These are phyloP conservation scores for Eutypa lata DNA, from an alignment of 2,329 filamentous ascomycete genomes.

Conservation along the genomic window DNA sequence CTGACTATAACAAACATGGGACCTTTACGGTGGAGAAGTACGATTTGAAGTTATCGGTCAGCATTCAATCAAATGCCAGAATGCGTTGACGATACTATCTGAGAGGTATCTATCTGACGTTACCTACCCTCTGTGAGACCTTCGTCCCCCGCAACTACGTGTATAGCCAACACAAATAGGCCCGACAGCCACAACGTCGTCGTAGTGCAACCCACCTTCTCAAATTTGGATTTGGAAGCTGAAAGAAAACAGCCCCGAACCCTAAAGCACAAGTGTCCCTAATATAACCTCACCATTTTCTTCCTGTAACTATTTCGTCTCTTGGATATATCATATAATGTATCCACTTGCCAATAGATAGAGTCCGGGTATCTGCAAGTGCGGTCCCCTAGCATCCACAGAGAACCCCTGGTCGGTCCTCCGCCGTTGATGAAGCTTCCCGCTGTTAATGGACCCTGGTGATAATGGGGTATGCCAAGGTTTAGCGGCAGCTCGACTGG, in stretches of 20 bases:
- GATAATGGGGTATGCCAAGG: constrained; percentile 18
- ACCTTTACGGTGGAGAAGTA: neutral
- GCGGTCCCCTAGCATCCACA: constrained; percentile 1
- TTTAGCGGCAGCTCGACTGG: constrained; percentile 17
- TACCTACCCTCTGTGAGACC: neutral
- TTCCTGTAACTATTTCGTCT: neutral
- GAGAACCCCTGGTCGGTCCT: constrained; percentile 15
- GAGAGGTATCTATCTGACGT: neutral
- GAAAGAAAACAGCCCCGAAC: constrained; percentile 8
- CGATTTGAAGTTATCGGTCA: neutral
- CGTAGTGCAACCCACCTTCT: neutral
- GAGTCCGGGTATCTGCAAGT: neutral
- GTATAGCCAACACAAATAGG: neutral
- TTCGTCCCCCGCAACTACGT: neutral
- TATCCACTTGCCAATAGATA: neutral
- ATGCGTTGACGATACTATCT: neutral
- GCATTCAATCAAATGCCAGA: neutral
- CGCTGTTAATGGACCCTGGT: constrained; percentile 16
- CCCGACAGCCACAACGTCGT: neutral
- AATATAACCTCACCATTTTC: constrained; percentile 16
- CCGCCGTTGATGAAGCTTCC: constrained; percentile 23
- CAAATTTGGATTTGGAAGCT: constrained; percentile 3
- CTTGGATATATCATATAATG: too few relatives aligned
- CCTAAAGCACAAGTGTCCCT: neutral
- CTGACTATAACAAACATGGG: neutral